These are phyloP conservation scores for Rhynchospora tenuis DNA, from an alignment of 176 grass and related monocot genomes.

Conservation along the genomic window DNA sequence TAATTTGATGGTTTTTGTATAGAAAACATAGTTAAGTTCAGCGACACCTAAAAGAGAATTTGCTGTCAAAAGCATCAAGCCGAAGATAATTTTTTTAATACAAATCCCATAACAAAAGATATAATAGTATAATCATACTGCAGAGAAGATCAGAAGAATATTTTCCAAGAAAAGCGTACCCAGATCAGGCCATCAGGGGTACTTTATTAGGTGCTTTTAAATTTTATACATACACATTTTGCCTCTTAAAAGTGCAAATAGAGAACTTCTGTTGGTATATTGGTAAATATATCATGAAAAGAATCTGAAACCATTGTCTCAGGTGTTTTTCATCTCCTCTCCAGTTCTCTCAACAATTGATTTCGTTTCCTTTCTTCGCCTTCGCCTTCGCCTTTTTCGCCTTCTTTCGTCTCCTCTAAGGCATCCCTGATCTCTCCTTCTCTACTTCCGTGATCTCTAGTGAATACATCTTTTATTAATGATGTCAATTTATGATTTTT, in stretches of 20 bases:
- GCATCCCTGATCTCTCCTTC: neutral
- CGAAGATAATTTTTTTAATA: too few species aligned
- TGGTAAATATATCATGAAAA: neutral
- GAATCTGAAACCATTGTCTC: neutral
- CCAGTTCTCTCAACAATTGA: neutral
- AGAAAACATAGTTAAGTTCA: too few species aligned
- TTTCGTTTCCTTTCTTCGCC: neutral
- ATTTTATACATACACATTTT: neutral
- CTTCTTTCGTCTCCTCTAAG: neutral
- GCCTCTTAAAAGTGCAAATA: neutral
- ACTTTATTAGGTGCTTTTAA: too few species aligned
- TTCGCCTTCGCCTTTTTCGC: neutral
- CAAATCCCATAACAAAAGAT: too few species aligned
- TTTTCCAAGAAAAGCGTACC: too few species aligned
- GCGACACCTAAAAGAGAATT: too few species aligned
- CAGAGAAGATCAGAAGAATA: too few species aligned
- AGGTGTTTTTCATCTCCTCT: neutral
- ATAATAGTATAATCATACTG: too few species aligned
- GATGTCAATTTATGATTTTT: neutral
- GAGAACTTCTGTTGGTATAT: neutral
- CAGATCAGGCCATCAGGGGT: too few species aligned
- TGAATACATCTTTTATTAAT: neutral
- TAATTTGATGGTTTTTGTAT: too few species aligned
- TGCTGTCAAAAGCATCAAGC: too few species aligned
- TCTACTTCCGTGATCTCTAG: neutral